Percentiles rank a stretch among this genome's conserved stretches.
These are phyloP conservation scores for Ailanthus altissimus DNA, from an alignment of 345 rosid genomes.

Conservation along the genomic window DNA sequence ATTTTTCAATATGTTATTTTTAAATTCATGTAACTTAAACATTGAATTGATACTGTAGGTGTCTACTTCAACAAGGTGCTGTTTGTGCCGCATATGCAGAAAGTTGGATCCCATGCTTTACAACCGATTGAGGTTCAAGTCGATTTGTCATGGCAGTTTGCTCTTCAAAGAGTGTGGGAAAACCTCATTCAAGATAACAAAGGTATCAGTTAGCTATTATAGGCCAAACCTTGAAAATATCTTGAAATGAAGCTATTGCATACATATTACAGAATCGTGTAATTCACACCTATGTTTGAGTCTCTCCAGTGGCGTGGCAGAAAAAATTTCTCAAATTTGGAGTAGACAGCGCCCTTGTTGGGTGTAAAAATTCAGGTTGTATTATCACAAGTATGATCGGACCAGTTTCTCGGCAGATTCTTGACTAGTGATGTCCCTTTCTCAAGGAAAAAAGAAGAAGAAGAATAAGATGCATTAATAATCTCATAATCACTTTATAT, in stretches of 20 bases:
- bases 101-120: constrained; percentile 65
- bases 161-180: constrained; percentile 84
- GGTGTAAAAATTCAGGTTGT: too few relatives aligned
- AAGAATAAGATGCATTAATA: too few relatives aligned
- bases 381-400: too few relatives aligned
- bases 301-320: too few relatives aligned
- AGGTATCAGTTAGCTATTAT: constrained; percentile 40
- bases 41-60: constrained; percentile 44
- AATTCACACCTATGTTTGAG: too few relatives aligned
- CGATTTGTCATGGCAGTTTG: constrained; percentile 75
- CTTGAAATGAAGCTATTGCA: neutral
- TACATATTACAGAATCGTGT: too few relatives aligned
- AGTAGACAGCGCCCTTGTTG: too few relatives aligned
- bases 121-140: constrained; percentile 45
- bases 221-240: neutral
- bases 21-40: neutral
- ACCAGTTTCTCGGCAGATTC: too few relatives aligned
- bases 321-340: too few relatives aligned
- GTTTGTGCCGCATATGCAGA: constrained; percentile 81
- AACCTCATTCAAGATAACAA: constrained; percentile 53
- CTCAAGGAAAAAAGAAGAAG: too few relatives aligned
- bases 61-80: constrained; percentile 82
- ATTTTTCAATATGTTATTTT: too few relatives aligned
- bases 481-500: too few relatives aligned
- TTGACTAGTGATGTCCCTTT: neutral